Percentiles rank a stretch among this genome's conserved stretches.
Evolutionary conservation across 805 yeast species (phyloP).

Genomic region (Torulaspora quercuum): DNA sequence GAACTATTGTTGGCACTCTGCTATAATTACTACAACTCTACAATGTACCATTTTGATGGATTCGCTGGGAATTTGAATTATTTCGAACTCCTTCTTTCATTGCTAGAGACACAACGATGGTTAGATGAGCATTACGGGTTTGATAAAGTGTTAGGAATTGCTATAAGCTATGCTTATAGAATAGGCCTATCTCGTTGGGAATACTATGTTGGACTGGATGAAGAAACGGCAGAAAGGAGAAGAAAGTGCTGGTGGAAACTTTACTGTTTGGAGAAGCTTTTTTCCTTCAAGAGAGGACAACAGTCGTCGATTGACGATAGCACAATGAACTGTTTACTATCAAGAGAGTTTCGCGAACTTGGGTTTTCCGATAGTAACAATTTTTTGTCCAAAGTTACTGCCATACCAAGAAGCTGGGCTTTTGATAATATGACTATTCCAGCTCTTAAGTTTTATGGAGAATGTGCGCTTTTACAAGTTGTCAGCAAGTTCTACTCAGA

Average conservation of each 20-base stretch:
- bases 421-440: conserved; percentile 20
- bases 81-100: conserved; percentile 27
- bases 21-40: conserved; percentile 27
- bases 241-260: conserved; percentile 34
- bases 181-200: conserved; percentile 36
- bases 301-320: conserved; percentile 25
- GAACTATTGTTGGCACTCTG: conserved; percentile 26
- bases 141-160: conserved; percentile 24
- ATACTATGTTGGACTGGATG: conserved; percentile 34
- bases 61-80: conserved; percentile 20
- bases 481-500: conserved; percentile 21
- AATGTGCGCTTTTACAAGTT: conserved; percentile 20
- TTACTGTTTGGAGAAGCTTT: conserved; percentile 26
- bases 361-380: conserved; percentile 26
- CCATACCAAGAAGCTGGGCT: conserved; percentile 8
- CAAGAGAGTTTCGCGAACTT: conserved; percentile 24
- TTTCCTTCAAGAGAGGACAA: conserved; percentile 17
- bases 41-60: conserved; percentile 23
- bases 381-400: conserved; percentile 20
- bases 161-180: conserved; percentile 24
- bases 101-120: conserved; percentile 29
- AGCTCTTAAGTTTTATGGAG: conserved; percentile 22
- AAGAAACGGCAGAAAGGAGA: conserved; percentile 30
- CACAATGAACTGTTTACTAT: conserved; percentile 27
- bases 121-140: conserved; percentile 26